phyloP scores from a whole-genome alignment of 352 stramenopile species.

The Stramenopiles sp. region DNA sequence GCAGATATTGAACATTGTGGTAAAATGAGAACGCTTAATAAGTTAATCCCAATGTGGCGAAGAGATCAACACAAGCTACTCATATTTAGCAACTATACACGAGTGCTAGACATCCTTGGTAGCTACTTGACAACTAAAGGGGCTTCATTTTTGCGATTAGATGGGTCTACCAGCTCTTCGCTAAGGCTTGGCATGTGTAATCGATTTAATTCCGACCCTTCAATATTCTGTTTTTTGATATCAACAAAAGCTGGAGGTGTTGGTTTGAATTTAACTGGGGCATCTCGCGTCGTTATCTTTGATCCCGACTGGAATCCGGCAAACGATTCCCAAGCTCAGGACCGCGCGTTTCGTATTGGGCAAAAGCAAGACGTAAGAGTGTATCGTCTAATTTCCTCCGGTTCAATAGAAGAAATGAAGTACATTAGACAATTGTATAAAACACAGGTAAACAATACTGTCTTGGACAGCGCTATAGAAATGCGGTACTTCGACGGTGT shows the following conservation, averaged over 20 bases:
- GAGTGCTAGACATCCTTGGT: conserved; percentile 97
- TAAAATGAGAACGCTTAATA: conserved; percentile 56
- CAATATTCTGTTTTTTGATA: conserved; percentile 96
- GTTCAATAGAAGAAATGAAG: conserved; percentile 98
- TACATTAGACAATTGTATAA: too few relatives aligned
- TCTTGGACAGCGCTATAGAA: too few relatives aligned
- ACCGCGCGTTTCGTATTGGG: conserved; percentile 89
- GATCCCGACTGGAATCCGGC: conserved; percentile 79
- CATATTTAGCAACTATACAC: conserved; percentile 96
- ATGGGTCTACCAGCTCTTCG: conserved; percentile 86
- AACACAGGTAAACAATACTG: too few relatives aligned
- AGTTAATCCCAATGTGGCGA: conserved; percentile 85
- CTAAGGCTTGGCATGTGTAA: conserved; percentile 90
- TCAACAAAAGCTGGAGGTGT: conserved; percentile 86
- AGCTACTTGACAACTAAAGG: conserved; percentile 92
- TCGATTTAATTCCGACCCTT: conserved; percentile 83
- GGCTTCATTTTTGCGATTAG: conserved; percentile 89
- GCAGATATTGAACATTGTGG: conserved; percentile 89
- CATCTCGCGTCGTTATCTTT: conserved; percentile 76
- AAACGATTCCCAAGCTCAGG: conserved; percentile 80
- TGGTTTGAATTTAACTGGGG: conserved; percentile 94
- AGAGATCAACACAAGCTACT: conserved; percentile 69
- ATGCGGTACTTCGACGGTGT: too few relatives aligned
- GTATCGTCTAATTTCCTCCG: conserved; percentile 85
- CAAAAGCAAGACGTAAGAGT: conserved; percentile 97